A percentile compares a stretch with the other conserved stretches of the same genome.
Evolutionary conservation across 768 basidiomycete genomes (phyloP).

Genomic region (Exidia glandulosa): DNA sequence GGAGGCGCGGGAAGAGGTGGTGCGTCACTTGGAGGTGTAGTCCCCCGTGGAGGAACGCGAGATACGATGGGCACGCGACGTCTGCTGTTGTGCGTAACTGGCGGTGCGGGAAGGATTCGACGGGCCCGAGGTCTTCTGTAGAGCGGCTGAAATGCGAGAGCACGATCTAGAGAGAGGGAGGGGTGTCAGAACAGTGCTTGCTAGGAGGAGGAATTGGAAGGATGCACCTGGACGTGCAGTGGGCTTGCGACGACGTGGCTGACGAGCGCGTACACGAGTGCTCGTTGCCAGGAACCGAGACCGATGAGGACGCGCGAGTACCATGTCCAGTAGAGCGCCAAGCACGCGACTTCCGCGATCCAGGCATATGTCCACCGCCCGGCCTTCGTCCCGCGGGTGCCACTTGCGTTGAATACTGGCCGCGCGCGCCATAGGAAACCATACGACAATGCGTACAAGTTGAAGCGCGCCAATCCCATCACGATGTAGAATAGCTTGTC

Average conservation of each 20-base stretch:
- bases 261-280: conserved; percentile 65
- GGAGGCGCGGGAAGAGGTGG: conserved; percentile 91
- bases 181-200: background rate
- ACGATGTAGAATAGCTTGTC: conserved; percentile 89
- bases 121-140: conserved; percentile 82
- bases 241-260: conserved; percentile 83
- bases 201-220: background rate
- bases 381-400: conserved; percentile 47
- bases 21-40: conserved; percentile 97
- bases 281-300: conserved; percentile 60
- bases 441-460: conserved; percentile 87
- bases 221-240: conserved; percentile 80
- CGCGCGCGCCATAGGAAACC: conserved; percentile 42
- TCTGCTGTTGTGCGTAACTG: conserved; percentile 97
- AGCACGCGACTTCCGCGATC: conserved; percentile 60
- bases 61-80: conserved; percentile 72
- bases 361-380: conserved; percentile 51
- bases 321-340: conserved; percentile 86
- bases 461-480: conserved; percentile 86
- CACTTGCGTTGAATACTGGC: conserved; percentile 25
- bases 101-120: conserved; percentile 85
- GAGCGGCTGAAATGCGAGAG: conserved; percentile 96
- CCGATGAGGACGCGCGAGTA: conserved; percentile 58
- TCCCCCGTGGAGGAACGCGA: conserved; percentile 93
- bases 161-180: conserved; percentile 51